These are phyloP conservation scores for Aspergillus sp. DNA, from an alignment of 2,329 filamentous ascomycete species.

Conservation along the genomic window DNA sequence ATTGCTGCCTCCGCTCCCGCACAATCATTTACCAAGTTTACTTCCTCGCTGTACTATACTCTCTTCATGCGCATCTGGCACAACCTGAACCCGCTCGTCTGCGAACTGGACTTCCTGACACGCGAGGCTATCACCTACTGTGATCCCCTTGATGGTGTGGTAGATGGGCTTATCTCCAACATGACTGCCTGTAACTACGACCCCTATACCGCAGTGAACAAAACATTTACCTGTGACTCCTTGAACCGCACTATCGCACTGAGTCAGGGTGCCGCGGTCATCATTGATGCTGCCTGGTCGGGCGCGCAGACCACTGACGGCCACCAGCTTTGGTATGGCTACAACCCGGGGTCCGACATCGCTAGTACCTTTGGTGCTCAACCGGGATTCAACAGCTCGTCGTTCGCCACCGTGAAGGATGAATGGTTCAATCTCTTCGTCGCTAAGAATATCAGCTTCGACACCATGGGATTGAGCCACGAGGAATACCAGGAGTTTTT, in stretches of 20 bases:
- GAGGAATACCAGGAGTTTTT: constrained; percentile 4
- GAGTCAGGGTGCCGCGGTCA: constrained; percentile 7
- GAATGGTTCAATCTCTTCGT: constrained; percentile 14
- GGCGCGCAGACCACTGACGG: constrained; percentile 43
- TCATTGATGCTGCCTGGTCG: constrained; percentile 13
- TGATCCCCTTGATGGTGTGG: constrained; percentile 6
- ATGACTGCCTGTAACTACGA: constrained; percentile 2
- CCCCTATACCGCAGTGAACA: constrained; percentile 1
- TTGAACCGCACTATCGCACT: constrained; percentile 2
- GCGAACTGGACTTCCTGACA: not conserved
- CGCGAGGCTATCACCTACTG: not conserved
- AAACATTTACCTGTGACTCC: not conserved
- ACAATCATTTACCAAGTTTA: constrained; percentile 1
- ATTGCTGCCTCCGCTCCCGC: constrained; percentile 48
- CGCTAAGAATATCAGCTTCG: constrained; percentile 4
- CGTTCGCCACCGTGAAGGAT: not conserved
- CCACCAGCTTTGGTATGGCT: constrained; percentile 47
- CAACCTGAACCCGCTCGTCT: not conserved
- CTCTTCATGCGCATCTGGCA: not conserved
- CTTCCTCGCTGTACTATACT: not conserved
- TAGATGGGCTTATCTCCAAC: constrained; percentile 8
- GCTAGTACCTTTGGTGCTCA: not conserved
- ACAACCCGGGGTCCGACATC: constrained; percentile 12
- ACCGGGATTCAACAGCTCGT: not conserved
- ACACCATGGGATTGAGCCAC: not conserved